These are phyloP conservation scores for Sanghuangporus weigelae DNA, from an alignment of 1,284 basidiomycete species.

Conservation along the genomic window DNA sequence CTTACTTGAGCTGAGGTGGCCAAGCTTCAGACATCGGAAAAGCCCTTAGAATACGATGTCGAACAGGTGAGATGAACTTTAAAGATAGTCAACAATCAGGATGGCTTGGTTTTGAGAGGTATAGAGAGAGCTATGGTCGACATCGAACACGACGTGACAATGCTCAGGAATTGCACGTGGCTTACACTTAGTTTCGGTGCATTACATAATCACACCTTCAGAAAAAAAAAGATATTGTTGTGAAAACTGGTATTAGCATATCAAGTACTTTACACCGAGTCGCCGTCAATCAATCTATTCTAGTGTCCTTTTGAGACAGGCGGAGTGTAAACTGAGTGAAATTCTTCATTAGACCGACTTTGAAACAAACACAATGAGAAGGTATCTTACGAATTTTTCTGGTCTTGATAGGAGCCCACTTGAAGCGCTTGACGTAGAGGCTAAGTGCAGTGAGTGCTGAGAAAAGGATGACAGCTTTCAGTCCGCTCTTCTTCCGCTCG, in stretches of 20 bases:
- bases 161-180: no score
- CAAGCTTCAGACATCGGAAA: constrained; percentile 46
- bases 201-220: neutral
- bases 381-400: constrained; percentile 73
- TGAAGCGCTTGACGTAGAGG: constrained; percentile 92
- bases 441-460: constrained; percentile 78
- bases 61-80: neutral
- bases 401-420: constrained; percentile 90
- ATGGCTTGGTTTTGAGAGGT: no score
- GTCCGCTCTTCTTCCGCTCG: constrained; percentile 92
- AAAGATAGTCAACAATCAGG: neutral
- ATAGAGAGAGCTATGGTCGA: no score
- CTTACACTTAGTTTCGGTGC: neutral
- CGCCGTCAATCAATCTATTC: constrained; percentile 16
- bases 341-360: neutral
- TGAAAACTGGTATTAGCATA: constrained; percentile 8
- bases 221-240: neutral
- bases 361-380: neutral
- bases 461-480: constrained; percentile 91
- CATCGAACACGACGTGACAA: no score
- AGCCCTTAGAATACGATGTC: neutral
- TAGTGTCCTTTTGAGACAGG: constrained; percentile 40
- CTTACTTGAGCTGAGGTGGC: constrained; percentile 59
- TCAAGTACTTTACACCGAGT: constrained; percentile 12
- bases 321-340: constrained; percentile 45